Evolutionary conservation across 129 eudicot species (phyloP).

Genomic region (Escallonia herrerae): DNA sequence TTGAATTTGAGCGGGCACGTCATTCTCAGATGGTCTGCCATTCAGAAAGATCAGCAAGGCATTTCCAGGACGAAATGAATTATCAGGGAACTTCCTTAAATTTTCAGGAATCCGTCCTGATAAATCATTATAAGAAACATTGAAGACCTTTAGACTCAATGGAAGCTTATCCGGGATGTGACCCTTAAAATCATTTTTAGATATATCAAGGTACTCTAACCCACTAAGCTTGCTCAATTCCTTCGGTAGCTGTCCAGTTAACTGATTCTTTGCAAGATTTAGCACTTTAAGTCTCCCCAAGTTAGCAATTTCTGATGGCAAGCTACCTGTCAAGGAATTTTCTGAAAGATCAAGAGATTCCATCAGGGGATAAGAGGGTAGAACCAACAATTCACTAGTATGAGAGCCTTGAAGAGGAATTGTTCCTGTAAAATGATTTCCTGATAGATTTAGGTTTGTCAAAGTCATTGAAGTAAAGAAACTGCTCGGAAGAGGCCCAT

Average conservation of each 20-base stretch:
- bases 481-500: constrained; percentile 63
- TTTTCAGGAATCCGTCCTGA: constrained; percentile 62
- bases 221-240: constrained; percentile 58
- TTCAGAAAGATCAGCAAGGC: constrained; percentile 27
- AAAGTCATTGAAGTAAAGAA: constrained; percentile 62
- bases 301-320: constrained; percentile 62
- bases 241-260: constrained; percentile 68
- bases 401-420: constrained; percentile 72
- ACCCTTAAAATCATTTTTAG: constrained; percentile 60
- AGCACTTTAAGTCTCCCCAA: constrained; percentile 58
- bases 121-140: constrained; percentile 58
- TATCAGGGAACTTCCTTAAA: constrained; percentile 45
- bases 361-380: constrained; percentile 66
- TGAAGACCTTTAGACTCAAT: constrained; percentile 39
- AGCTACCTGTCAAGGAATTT: constrained; percentile 48
- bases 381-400: constrained; percentile 43
- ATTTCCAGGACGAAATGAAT: constrained; percentile 84
- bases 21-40: constrained; percentile 9
- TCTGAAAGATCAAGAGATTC: constrained; percentile 84
- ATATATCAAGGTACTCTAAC: constrained; percentile 73
- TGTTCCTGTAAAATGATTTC: constrained; percentile 60
- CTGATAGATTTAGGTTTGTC: constrained; percentile 66
- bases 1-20: constrained; percentile 17
- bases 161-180: constrained; percentile 63
- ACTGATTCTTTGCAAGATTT: constrained; percentile 64